Evolutionary conservation across 2,329 filamentous ascomycete species (phyloP).

Genomic region (Dendryphion nanum): DNA sequence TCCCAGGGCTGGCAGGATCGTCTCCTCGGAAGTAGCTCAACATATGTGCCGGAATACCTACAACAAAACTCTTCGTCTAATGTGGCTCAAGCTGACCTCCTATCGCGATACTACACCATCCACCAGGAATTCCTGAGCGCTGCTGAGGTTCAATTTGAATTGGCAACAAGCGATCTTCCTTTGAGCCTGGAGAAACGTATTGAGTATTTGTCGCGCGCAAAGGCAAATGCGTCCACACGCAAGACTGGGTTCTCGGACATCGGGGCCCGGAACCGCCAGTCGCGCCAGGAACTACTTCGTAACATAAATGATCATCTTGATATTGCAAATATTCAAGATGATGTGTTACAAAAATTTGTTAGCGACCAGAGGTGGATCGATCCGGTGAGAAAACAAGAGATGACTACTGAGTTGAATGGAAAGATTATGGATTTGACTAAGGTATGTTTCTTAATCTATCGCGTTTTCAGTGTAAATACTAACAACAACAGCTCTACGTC

Average conservation of each 20-base stretch:
- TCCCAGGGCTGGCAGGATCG: conserved; percentile 79
- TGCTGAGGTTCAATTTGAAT: conserved; percentile 77
- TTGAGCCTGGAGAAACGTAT: conserved; percentile 84
- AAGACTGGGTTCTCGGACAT: conserved; percentile 67
- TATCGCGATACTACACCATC: conserved; percentile 91
- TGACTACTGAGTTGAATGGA: too few relatives aligned
- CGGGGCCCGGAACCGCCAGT: conserved; percentile 57
- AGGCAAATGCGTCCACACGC: conserved; percentile 85
- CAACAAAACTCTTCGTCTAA: conserved; percentile 71
- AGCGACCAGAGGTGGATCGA: too few relatives aligned
- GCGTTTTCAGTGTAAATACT: too few relatives aligned
- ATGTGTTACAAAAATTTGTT: conserved; percentile 75
- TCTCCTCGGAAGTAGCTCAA: conserved; percentile 78
- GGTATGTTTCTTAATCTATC: too few relatives aligned
- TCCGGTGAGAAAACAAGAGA: too few relatives aligned
- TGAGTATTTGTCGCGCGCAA: conserved; percentile 83
- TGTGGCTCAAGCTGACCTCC: conserved; percentile 77
- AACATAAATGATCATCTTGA: conserved; percentile 85
- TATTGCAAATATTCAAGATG: conserved; percentile 91
- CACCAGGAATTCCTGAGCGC: conserved; percentile 81
- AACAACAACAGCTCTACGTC: conserved; percentile 96
- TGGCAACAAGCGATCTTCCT: conserved; percentile 79
- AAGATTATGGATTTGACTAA: too few relatives aligned
- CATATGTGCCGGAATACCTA: conserved; percentile 83
- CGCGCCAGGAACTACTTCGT: conserved; percentile 81